Evolutionary conservation across 2,329 filamentous ascomycete species (phyloP).

Genomic region (Diaporthe citriasiana): DNA sequence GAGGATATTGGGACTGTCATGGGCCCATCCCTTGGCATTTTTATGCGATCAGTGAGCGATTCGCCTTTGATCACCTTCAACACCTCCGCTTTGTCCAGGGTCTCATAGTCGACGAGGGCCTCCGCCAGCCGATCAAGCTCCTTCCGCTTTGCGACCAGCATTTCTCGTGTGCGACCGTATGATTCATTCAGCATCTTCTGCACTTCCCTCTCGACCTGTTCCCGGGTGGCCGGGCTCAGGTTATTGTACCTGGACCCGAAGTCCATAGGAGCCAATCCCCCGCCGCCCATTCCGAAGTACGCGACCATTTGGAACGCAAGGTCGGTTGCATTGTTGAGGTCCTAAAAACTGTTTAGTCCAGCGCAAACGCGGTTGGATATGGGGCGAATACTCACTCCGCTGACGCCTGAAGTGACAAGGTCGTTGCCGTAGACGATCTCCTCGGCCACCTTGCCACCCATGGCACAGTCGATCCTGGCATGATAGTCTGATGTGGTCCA

Average conservation of each 20-base stretch:
- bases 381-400: slow-evolving; percentile 69
- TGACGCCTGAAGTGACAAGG: slow-evolving; percentile 90
- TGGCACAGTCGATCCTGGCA: slow-evolving; percentile 76
- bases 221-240: slow-evolving; percentile 88
- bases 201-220: slow-evolving; percentile 90
- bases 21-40: slow-evolving; percentile 66
- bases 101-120: slow-evolving; percentile 95
- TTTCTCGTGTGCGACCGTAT: slow-evolving; percentile 77
- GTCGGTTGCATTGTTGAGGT: slow-evolving; percentile 85
- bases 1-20: slow-evolving; percentile 74
- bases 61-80: slow-evolving; percentile 91
- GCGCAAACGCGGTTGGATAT: neutral
- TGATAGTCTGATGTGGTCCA: slow-evolving; percentile 88
- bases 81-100: slow-evolving; percentile 88
- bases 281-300: slow-evolving; percentile 86
- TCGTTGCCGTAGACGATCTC: slow-evolving; percentile 94
- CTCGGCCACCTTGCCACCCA: slow-evolving; percentile 84
- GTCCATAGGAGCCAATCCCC: slow-evolving; percentile 87
- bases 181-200: slow-evolving; percentile 87
- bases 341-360: slow-evolving; percentile 64
- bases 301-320: slow-evolving; percentile 92
- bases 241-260: slow-evolving; percentile 84
- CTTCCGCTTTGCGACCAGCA: slow-evolving; percentile 81
- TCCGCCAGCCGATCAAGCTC: slow-evolving; percentile 91
- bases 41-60: slow-evolving; percentile 78